Evolutionary conservation across 1,284 basidiomycete genomes (phyloP).

Genomic region (Cutaneotrichosporon sp.): DNA sequence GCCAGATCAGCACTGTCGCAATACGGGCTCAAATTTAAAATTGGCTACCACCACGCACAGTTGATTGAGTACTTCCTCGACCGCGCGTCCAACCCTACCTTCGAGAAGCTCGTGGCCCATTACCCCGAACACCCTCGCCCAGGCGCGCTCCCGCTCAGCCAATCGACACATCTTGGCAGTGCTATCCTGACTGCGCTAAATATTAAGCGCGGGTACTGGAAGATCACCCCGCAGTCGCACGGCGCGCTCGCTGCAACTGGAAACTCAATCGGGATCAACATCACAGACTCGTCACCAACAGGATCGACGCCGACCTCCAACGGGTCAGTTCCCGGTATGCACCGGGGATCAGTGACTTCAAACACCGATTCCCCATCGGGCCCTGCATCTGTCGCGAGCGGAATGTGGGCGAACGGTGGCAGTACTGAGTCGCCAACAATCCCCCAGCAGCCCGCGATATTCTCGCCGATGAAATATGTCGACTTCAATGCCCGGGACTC

Average conservation of each 20-base stretch:
- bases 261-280: neutral
- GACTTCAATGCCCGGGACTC: neutral
- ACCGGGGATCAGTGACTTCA: neutral
- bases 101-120: slow-evolving; percentile 38
- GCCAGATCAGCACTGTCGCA: slow-evolving; percentile 31
- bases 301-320: neutral
- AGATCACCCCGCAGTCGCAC: neutral
- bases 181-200: slow-evolving; percentile 41
- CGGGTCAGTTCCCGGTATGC: neutral
- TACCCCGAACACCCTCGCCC: slow-evolving; percentile 43
- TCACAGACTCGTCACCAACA: neutral
- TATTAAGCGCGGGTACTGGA: slow-evolving; percentile 45
- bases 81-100: slow-evolving; percentile 36
- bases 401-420: neutral
- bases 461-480: slow-evolving; percentile 4
- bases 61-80: slow-evolving; percentile 46
- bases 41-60: slow-evolving; percentile 45
- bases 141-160: slow-evolving; percentile 34
- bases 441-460: neutral
- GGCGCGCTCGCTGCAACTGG: neutral
- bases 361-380: neutral
- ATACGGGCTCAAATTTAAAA: slow-evolving; percentile 38
- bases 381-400: neutral
- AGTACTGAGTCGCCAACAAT: neutral
- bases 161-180: slow-evolving; percentile 30